A percentile compares a stretch with the other conserved stretches of the same genome.
Evolutionary conservation across 2,329 filamentous ascomycete species (phyloP).

Genomic region (Cladosporium sp.): DNA sequence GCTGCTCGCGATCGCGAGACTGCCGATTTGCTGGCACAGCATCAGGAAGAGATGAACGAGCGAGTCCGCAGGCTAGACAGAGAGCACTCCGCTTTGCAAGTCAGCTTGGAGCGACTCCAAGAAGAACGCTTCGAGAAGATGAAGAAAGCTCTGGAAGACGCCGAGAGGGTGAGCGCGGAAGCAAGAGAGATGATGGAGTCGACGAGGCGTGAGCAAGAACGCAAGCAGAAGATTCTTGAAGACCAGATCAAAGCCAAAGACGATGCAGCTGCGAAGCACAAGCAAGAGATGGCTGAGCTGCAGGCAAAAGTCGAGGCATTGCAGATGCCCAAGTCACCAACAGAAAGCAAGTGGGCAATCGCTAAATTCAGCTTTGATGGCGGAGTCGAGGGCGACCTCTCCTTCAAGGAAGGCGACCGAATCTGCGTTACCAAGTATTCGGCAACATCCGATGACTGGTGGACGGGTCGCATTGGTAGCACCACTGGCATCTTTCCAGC

Average conservation of each 20-base stretch:
- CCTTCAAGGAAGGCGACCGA: constrained; percentile 70
- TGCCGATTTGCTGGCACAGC: constrained; percentile 4
- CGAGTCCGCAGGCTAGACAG: constrained; percentile 10
- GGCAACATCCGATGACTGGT: constrained; percentile 68
- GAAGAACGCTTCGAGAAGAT: constrained; percentile 10
- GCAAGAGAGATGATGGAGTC: constrained; percentile 6
- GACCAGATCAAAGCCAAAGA: constrained; percentile 10
- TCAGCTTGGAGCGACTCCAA: constrained; percentile 10
- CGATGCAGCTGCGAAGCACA: constrained; percentile 2
- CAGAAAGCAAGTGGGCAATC: constrained; percentile 43
- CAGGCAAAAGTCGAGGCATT: constrained; percentile 3
- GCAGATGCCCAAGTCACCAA: constrained; percentile 16
- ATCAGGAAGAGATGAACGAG: constrained; percentile 11
- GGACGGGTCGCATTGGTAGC: neutral
- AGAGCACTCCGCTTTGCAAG: constrained; percentile 11
- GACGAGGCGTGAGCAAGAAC: neutral
- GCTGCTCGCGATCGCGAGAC: constrained; percentile 4
- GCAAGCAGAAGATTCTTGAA: neutral
- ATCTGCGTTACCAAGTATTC: constrained; percentile 77
- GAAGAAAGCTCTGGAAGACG: constrained; percentile 9
- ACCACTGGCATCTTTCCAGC: neutral
- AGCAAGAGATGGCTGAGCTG: constrained; percentile 1
- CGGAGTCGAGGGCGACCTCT: constrained; percentile 65
- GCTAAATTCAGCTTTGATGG: constrained; percentile 73
- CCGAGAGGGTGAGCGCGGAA: constrained; percentile 4